Conservation (phyloP, 805 yeast species). For the Lipomyces oligophaga region DNA sequence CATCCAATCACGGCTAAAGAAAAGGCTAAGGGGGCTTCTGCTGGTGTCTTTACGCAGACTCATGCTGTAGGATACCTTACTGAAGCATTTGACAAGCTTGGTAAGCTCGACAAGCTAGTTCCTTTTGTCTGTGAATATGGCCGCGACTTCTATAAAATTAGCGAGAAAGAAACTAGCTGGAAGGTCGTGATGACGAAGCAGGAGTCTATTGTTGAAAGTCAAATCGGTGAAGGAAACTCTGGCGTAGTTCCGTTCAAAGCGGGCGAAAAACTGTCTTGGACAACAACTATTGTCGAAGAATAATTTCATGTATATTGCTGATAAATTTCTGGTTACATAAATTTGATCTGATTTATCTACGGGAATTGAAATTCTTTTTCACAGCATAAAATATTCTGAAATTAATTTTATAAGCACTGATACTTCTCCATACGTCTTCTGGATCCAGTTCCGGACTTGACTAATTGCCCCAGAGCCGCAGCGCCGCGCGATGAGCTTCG, state of each 20-base stretch:
- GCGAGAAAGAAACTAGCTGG: constrained; percentile 45
- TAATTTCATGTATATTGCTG: neutral
- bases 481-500: too few species aligned
- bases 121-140: constrained; percentile 77
- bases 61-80: constrained; percentile 80
- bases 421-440: too few species aligned
- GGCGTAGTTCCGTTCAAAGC: constrained; percentile 82
- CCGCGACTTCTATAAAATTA: constrained; percentile 61
- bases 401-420: too few species aligned
- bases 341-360: neutral
- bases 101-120: constrained; percentile 60
- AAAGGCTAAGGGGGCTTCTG: constrained; percentile 79
- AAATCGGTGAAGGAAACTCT: constrained; percentile 45
- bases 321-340: neutral
- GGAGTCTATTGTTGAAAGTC: constrained; percentile 56
- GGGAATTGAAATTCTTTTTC: too few species aligned
- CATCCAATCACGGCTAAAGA: constrained; percentile 81
- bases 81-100: constrained; percentile 68
- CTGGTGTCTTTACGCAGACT: constrained; percentile 95
- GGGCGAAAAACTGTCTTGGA: constrained; percentile 69
- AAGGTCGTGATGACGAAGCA: constrained; percentile 50
- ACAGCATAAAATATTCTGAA: too few species aligned
- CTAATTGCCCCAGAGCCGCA: too few species aligned
- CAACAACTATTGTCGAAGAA: constrained; percentile 1
- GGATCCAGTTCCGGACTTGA: too few species aligned